Evolutionary conservation across 805 yeast species (phyloP).

Genomic region (Hanseniaspora guilliermondii): DNA sequence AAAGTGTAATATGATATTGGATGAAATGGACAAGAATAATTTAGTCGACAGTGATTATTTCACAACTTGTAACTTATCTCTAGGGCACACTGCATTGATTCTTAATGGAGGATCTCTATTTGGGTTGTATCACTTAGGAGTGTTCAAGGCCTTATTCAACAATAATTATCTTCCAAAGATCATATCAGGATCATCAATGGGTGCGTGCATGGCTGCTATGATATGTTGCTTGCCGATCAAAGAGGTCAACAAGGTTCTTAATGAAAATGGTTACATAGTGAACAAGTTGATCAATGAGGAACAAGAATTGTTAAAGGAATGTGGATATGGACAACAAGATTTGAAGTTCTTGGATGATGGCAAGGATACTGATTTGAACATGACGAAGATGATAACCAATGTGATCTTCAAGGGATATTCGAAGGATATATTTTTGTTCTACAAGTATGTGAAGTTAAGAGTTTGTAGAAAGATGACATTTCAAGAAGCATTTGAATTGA

Average conservation of each 20-base stretch:
- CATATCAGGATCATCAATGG: conserved; percentile 84
- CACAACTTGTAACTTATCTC: conserved; percentile 73
- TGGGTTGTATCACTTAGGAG: conserved; percentile 90
- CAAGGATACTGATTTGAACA: conserved; percentile 27
- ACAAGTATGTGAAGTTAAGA: conserved; percentile 56
- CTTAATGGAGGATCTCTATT: conserved; percentile 92
- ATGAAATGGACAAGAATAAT: conserved; percentile 36
- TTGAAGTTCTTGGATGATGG: conserved; percentile 19
- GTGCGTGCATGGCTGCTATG: conserved; percentile 82
- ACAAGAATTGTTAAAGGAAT: conserved; percentile 44
- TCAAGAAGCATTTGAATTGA: conserved; percentile 76
- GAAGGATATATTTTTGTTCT: conserved; percentile 67
- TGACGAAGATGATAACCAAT: conserved; percentile 61
- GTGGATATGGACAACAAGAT: conserved; percentile 23
- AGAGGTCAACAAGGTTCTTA: conserved; percentile 41
- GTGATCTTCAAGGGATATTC: conserved; percentile 72
- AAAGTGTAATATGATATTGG: conserved; percentile 63
- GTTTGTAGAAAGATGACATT: conserved; percentile 76
- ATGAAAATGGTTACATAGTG: conserved; percentile 26
- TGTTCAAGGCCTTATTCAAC: conserved; percentile 66
- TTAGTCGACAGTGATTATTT: conserved; percentile 49
- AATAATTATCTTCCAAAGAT: conserved; percentile 71
- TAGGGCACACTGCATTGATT: conserved; percentile 82
- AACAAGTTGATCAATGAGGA: conserved; percentile 41
- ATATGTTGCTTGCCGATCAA: conserved; percentile 62